Base-by-base conservation (phyloP, 1,284 basidiomycete genomes). In the Phaffia rhodozyma region DNA sequence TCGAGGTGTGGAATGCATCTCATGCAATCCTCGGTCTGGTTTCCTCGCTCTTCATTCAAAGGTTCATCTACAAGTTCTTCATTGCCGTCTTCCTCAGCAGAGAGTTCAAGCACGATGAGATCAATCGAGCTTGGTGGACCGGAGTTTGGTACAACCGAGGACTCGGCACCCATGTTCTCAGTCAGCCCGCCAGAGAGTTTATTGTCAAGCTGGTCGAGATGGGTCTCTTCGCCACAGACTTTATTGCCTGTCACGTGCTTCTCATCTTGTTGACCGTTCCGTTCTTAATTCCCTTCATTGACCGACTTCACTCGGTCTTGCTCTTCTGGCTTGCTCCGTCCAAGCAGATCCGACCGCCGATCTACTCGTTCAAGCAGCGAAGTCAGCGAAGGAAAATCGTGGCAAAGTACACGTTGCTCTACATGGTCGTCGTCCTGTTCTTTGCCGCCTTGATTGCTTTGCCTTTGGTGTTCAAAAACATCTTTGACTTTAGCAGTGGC, bases 71-170 rank as follows among this genome's bases (percentile, higher is more conserved):
- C 82, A 97, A 97, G 79, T 81, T 91, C 65, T 79, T 94, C 67
- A 96, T 97, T 70, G 80, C 91, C 0, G 85, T 93, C 62, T 90
- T 93, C 82, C 79, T 97, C 52, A 57, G 52, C 25, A 86, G 92
- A 68, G 92, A 97, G 77, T 93, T 94, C 82, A 96, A 96, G 78
- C 90, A 94, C 72, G 92, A 97, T 74, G 91, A 96, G 79, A 92
- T 90, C 25, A 97, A 96, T 78, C 82, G 91, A 43, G 91, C 91
- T 11, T 97, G 91, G 91, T 97, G 92, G 92, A 93, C 91, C 51
- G 91, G 92, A 72, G 84, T 89, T 69, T 96, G 91, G 91, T 93
- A 92, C 74, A 91, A 91, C 62, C 86, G 91, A 58, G 91, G 90
- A 4, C 81, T 96, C 43, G 92, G 92, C 51, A 72, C 83, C 3